Evolutionary conservation across 176 grass and related monocot species (phyloP).

Genomic region (Microstegium vimineum): DNA sequence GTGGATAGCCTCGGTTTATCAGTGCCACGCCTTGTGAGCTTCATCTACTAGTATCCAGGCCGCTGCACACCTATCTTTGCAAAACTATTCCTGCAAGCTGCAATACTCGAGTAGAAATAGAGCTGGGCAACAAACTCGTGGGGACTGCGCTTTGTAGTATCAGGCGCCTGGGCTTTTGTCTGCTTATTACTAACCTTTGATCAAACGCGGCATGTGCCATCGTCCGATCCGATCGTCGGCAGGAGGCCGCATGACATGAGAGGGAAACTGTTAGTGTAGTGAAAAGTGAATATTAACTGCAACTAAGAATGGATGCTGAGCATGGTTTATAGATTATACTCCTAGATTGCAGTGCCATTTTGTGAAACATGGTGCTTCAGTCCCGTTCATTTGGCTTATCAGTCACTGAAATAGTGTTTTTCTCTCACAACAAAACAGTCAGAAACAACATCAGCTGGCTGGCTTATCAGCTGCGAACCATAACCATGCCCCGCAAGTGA

Average conservation of each 20-base stretch:
- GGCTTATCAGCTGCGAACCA: too few species aligned
- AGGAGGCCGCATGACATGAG: not conserved
- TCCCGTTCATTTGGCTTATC: too few species aligned
- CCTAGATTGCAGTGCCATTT: not conserved
- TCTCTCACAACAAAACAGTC: too few species aligned
- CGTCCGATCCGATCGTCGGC: not conserved
- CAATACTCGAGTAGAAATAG: too few species aligned
- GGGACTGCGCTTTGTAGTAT: conserved; percentile 20
- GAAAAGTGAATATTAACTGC: not conserved
- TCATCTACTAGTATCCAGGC: not conserved
- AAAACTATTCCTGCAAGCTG: too few species aligned
- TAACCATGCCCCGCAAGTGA: not conserved
- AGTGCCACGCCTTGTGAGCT: not conserved
- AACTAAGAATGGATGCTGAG: not conserved
- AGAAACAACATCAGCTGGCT: too few species aligned
- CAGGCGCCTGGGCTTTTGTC: not conserved
- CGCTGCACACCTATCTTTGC: too few species aligned
- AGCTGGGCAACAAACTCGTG: too few species aligned
- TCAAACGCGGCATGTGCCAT: conserved; percentile 4
- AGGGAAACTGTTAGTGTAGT: not conserved
- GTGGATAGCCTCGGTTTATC: not conserved
- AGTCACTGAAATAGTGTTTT: too few species aligned
- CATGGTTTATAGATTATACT: not conserved
- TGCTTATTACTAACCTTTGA: not conserved
- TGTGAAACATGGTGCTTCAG: not conserved